Evolutionary conservation across 257 asterid genomes (phyloP).

Genomic region (Knoxia roxburghii): DNA sequence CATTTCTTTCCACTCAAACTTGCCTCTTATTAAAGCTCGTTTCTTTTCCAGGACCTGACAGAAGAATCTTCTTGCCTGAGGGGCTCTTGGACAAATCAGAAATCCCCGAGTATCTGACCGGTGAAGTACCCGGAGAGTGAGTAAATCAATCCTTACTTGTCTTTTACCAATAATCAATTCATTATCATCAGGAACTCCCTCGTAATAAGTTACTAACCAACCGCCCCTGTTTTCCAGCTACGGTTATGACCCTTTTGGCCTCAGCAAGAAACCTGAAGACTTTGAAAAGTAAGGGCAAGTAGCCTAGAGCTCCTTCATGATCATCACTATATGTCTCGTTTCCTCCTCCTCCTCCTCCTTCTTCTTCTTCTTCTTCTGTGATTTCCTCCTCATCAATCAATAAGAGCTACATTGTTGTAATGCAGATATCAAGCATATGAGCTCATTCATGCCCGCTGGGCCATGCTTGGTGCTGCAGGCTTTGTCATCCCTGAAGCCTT

Average conservation of each 20-base stretch:
- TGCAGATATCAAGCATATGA: constrained; percentile 83
- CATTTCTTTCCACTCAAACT: not conserved
- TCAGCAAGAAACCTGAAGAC: constrained; percentile 88
- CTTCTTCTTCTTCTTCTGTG: no score
- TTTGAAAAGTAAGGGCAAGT: constrained; percentile 62
- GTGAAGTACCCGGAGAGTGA: constrained; percentile 98
- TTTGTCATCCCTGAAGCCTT: constrained; percentile 91
- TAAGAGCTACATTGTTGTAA: not conserved
- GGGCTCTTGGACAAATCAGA: constrained; percentile 95
- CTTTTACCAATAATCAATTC: not conserved
- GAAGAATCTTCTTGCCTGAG: constrained; percentile 91
- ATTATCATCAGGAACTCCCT: not conserved
- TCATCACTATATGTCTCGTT: not conserved
- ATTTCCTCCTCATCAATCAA: no score
- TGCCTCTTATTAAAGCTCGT: no score
- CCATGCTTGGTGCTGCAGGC: constrained; percentile 99
- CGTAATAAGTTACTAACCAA: not conserved
- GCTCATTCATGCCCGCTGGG: constrained; percentile 94
- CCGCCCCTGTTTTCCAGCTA: constrained; percentile 47
- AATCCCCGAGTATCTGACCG: constrained; percentile 87
- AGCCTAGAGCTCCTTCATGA: not conserved
- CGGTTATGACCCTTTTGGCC: constrained; percentile 97
- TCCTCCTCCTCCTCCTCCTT: no score
- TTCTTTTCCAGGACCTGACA: constrained; percentile 69
- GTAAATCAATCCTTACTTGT: constrained; percentile 5